Percentiles rank a stretch among this genome's conserved stretches.
Conservation (phyloP, 1,139 yeast genomes). For the Waltiozyma sp. region DNA sequence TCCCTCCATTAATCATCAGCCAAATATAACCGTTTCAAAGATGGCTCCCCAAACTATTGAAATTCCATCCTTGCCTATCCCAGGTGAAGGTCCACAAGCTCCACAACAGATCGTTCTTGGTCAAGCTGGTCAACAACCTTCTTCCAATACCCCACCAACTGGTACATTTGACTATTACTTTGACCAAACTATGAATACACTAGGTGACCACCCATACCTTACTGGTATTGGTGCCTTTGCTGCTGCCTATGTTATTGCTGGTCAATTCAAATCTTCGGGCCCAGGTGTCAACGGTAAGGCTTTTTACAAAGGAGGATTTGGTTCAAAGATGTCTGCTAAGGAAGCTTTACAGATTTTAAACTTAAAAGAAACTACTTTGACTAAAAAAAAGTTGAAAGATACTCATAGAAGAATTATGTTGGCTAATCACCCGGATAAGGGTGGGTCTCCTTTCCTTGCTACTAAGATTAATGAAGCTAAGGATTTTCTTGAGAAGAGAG, state of each 20-base stretch:
- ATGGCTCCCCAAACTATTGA: constrained; percentile 29
- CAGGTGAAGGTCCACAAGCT: constrained; percentile 33
- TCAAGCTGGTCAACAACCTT: constrained; percentile 10
- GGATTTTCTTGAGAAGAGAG: constrained; percentile 81
- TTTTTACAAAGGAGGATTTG: constrained; percentile 80
- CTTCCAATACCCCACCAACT: constrained; percentile 18
- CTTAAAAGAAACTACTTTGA: constrained; percentile 66
- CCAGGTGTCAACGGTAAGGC: constrained; percentile 68
- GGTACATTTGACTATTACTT: constrained; percentile 49
- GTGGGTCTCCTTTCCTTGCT: constrained; percentile 91
- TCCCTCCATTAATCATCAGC: no score
- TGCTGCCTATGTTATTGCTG: constrained; percentile 54
- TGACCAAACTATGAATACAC: constrained; percentile 49
- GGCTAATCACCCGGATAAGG: constrained; percentile 95
- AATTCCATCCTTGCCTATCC: constrained; percentile 48
- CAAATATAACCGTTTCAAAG: neutral
- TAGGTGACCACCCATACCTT: constrained; percentile 69
- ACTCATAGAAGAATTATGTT: constrained; percentile 90
- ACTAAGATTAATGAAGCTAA: constrained; percentile 97
- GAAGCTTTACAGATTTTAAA: constrained; percentile 88
- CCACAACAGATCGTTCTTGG: constrained; percentile 15
- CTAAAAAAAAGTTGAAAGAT: constrained; percentile 74
- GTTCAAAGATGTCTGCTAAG: constrained; percentile 74
- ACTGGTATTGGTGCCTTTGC: constrained; percentile 64
- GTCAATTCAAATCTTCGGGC: constrained; percentile 51